These are phyloP conservation scores for Larix kaempferi DNA, from an alignment of 75 land plant genomes.

Conservation along the genomic window DNA sequence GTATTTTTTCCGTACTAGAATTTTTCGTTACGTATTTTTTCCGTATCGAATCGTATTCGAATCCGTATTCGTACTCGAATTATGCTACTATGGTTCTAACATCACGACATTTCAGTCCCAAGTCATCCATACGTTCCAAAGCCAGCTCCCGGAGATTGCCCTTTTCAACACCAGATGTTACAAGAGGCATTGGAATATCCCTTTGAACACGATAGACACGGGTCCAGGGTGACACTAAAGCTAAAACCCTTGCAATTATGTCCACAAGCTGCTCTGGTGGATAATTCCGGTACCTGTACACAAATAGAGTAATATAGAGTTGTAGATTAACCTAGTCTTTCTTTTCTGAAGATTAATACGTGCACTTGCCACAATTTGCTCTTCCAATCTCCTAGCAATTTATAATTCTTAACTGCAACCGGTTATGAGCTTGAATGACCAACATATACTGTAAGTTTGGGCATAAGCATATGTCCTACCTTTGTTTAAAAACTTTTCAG, in stretches of 20 bases:
- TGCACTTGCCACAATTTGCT: neutral
- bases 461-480: neutral
- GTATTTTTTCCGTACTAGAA: no score
- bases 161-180: conserved; percentile 99
- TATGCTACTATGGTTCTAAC: no score
- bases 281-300: conserved; percentile 85
- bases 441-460: neutral
- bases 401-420: neutral
- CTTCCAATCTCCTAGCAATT: neutral
- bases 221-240: conserved; percentile 99
- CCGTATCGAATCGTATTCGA: no score
- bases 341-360: neutral
- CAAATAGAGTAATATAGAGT: neutral
- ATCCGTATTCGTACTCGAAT: no score
- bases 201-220: conserved; percentile 97
- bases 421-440: neutral
- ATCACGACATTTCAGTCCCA: conserved; percentile 97
- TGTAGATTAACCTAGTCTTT: neutral
- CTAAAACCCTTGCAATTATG: conserved; percentile 84
- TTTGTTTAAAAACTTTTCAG: neutral
- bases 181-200: conserved; percentile 99
- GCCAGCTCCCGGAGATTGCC: conserved; percentile 98
- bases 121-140: conserved; percentile 95
- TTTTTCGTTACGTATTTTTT: no score
- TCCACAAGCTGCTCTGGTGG: conserved; percentile 98